These are phyloP conservation scores for Penicillium cosmopolitanum DNA, from an alignment of 495 filamentous ascomycete species.

Conservation along the genomic window DNA sequence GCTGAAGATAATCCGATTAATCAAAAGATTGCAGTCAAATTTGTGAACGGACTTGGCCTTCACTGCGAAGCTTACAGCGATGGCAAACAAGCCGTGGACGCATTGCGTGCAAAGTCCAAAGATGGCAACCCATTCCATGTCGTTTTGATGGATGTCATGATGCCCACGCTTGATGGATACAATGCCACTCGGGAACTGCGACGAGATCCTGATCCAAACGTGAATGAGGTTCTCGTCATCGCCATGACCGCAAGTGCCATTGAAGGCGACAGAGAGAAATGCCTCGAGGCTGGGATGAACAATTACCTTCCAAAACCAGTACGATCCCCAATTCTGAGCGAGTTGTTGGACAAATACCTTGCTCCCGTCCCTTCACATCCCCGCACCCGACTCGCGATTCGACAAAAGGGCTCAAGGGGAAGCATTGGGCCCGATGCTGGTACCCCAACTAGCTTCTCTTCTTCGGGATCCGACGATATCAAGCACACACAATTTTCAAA, in stretches of 20 bases:
- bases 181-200: constrained; percentile 83
- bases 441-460: constrained; percentile 42
- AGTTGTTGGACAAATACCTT: constrained; percentile 73
- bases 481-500: constrained; percentile 13
- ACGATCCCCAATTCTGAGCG: constrained; percentile 69
- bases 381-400: constrained; percentile 41
- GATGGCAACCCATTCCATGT: constrained; percentile 72
- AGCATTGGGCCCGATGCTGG: constrained; percentile 39
- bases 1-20: constrained; percentile 94
- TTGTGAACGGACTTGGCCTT: constrained; percentile 82
- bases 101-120: constrained; percentile 67
- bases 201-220: constrained; percentile 69
- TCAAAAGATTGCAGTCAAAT: constrained; percentile 87
- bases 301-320: constrained; percentile 95
- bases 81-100: constrained; percentile 83
- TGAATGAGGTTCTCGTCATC: constrained; percentile 80
- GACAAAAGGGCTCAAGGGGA: constrained; percentile 35
- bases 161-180: constrained; percentile 94
- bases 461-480: constrained; percentile 40
- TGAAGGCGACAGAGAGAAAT: constrained; percentile 89
- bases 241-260: constrained; percentile 95
- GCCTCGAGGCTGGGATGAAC: constrained; percentile 91
- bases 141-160: constrained; percentile 94
- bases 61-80: constrained; percentile 83
- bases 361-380: constrained; percentile 54